Conservation (phyloP, 768 basidiomycete species). For the Trametes sanguinea region DNA sequence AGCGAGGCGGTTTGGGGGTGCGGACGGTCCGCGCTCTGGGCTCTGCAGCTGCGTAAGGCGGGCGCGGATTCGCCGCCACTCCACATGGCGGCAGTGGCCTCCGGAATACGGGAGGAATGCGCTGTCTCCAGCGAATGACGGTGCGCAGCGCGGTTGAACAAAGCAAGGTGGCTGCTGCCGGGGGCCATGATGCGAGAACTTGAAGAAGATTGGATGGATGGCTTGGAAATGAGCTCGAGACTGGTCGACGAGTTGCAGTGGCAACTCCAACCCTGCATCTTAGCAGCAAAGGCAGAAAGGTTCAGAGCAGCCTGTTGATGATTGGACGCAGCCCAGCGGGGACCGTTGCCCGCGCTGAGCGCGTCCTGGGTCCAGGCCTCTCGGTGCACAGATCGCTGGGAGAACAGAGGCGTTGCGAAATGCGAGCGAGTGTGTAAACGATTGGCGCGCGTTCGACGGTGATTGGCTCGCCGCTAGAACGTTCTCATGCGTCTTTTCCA, state of each 20-base stretch:
- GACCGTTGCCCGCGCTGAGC: no score
- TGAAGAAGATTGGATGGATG: no score
- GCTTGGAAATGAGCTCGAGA: conserved; percentile 10
- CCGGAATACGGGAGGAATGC: conserved; percentile 13
- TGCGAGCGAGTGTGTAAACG: no score
- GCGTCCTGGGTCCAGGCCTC: no score
- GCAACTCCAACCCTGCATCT: no score
- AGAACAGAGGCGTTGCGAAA: not conserved
- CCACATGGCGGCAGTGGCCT: not conserved
- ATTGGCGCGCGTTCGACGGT: not conserved
- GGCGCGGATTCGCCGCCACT: not conserved
- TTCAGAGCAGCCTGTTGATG: no score
- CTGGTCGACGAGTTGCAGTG: not conserved
- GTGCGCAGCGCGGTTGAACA: not conserved
- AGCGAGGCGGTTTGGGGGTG: conserved; percentile 4
- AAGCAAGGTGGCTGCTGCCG: no score
- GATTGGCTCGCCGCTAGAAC: conserved; percentile 14
- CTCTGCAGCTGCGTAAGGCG: not conserved
- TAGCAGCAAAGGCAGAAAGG: not conserved
- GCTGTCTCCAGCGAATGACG: not conserved
- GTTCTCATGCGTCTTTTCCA: not conserved
- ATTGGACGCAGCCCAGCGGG: no score
- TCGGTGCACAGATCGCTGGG: no score
- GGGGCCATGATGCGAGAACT: no score
- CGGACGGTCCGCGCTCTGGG: conserved; percentile 10